These are phyloP conservation scores for Penicillium flavigenum DNA, from an alignment of 495 filamentous ascomycete species.

Conservation along the genomic window DNA sequence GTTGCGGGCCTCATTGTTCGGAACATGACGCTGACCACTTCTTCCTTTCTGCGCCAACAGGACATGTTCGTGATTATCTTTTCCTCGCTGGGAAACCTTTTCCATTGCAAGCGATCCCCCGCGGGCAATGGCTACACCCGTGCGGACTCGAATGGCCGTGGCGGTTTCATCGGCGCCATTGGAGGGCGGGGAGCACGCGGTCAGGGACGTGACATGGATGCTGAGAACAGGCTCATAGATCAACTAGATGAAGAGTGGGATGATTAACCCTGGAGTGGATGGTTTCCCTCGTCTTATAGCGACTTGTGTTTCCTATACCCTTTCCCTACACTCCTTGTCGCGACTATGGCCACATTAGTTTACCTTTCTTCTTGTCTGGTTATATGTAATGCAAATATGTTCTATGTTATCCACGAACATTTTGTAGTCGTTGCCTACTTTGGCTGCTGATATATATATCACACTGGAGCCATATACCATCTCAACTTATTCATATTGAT, in stretches of 20 bases:
- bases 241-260: slow-evolving; percentile 90
- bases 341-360: neutral
- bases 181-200: slow-evolving; percentile 41
- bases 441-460: neutral
- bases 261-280: slow-evolving; percentile 27
- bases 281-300: slow-evolving; percentile 1
- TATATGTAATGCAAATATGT: neutral
- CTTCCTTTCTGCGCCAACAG: slow-evolving; percentile 43
- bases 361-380: neutral
- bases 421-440: neutral
- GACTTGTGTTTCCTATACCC: neutral
- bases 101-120: slow-evolving; percentile 48
- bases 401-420: neutral
- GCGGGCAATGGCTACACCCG: slow-evolving; percentile 58
- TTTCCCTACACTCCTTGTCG: neutral
- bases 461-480: neutral
- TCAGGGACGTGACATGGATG: slow-evolving; percentile 58
- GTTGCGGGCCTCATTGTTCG: neutral
- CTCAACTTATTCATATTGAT: neutral
- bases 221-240: slow-evolving; percentile 92
- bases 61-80: slow-evolving; percentile 79
- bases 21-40: slow-evolving; percentile 18
- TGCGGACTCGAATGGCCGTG: slow-evolving; percentile 31
- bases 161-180: slow-evolving; percentile 38
- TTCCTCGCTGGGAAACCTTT: slow-evolving; percentile 68